Evolutionary conservation across 495 filamentous ascomycete genomes (phyloP).

Genomic region (Aeminium ludgeri): DNA sequence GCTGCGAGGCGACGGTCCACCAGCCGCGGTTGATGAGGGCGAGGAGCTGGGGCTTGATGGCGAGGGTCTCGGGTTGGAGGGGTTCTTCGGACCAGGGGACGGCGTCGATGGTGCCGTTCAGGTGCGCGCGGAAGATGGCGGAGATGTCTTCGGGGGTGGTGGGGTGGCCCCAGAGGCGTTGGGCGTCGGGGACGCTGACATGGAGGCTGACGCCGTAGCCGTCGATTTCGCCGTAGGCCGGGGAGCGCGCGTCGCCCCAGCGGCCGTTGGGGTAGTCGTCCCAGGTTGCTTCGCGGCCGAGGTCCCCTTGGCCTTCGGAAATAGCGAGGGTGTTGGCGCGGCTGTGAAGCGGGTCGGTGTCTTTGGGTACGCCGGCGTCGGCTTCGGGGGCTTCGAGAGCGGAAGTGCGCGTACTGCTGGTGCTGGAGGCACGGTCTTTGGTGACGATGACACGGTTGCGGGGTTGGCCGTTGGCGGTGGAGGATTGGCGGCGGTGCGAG

Average conservation of each 20-base stretch:
- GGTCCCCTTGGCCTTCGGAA: constrained; percentile 75
- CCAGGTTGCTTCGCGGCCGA: constrained; percentile 93
- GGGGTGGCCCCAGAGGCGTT: constrained; percentile 70
- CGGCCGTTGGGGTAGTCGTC: constrained; percentile 96
- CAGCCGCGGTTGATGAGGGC: constrained; percentile 66
- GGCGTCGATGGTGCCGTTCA: constrained; percentile 53
- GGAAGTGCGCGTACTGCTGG: constrained; percentile 34
- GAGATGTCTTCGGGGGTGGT: constrained; percentile 50
- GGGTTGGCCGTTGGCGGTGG: constrained; percentile 43
- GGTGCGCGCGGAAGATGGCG: constrained; percentile 59
- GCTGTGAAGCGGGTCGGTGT: constrained; percentile 39
- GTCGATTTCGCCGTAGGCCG: constrained; percentile 86
- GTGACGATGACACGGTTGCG: constrained; percentile 74
- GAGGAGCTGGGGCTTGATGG: constrained; percentile 58
- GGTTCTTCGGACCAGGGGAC: constrained; percentile 92
- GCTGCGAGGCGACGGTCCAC: constrained; percentile 96
- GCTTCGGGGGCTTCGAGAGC: constrained; percentile 42
- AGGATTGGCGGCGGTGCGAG: constrained; percentile 24
- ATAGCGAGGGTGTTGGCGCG: constrained; percentile 75
- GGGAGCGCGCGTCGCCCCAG: constrained; percentile 65
- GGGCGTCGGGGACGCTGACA: constrained; percentile 58
- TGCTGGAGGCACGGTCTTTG: constrained; percentile 40
- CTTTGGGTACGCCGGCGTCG: constrained; percentile 46
- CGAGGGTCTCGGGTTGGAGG: constrained; percentile 64
- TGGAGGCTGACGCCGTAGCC: constrained; percentile 86